These are phyloP conservation scores for Coccinonectria pachysandricola DNA, from an alignment of 2,329 filamentous ascomycete species.

Conservation along the genomic window DNA sequence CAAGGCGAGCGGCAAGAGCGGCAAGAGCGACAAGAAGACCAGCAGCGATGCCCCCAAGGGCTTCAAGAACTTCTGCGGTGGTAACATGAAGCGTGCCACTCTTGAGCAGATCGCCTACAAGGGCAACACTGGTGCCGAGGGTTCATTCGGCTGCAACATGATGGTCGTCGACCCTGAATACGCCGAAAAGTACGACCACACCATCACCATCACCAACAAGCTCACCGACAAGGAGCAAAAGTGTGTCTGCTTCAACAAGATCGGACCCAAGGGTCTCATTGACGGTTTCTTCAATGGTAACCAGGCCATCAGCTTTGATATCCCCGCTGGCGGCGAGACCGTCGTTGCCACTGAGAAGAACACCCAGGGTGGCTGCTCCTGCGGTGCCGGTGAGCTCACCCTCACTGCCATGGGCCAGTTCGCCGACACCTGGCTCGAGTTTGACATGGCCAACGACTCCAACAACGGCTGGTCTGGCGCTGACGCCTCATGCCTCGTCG, in stretches of 20 bases:
- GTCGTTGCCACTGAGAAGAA: conserved; percentile 34
- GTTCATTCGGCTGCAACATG: conserved; percentile 43
- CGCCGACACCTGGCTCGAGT: conserved; percentile 39
- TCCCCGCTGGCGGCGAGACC: conserved; percentile 27
- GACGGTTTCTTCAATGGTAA: conserved; percentile 39
- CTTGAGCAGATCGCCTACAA: conserved; percentile 33
- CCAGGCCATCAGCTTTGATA: conserved; percentile 30
- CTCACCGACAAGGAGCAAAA: conserved; percentile 22
- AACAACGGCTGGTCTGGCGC: conserved; percentile 41
- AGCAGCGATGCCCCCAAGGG: too few species aligned
- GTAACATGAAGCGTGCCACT: conserved; percentile 36
- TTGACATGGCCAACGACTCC: conserved; percentile 33
- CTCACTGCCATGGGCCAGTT: conserved; percentile 30
- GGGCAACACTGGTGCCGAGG: conserved; percentile 34
- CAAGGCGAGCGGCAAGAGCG: neutral
- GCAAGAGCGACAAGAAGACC: conserved; percentile 2
- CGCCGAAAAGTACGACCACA: conserved; percentile 34
- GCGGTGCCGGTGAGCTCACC: conserved; percentile 24
- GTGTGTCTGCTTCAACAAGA: conserved; percentile 44
- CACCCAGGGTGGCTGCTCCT: conserved; percentile 39
- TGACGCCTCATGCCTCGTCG: conserved; percentile 39
- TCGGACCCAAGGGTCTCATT: conserved; percentile 32
- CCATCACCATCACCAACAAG: conserved; percentile 30
- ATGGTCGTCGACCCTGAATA: conserved; percentile 30
- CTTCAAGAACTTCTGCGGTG: conserved; percentile 27